Conservation (phyloP, 306 rosid species). For the Comarum palustre region DNA sequence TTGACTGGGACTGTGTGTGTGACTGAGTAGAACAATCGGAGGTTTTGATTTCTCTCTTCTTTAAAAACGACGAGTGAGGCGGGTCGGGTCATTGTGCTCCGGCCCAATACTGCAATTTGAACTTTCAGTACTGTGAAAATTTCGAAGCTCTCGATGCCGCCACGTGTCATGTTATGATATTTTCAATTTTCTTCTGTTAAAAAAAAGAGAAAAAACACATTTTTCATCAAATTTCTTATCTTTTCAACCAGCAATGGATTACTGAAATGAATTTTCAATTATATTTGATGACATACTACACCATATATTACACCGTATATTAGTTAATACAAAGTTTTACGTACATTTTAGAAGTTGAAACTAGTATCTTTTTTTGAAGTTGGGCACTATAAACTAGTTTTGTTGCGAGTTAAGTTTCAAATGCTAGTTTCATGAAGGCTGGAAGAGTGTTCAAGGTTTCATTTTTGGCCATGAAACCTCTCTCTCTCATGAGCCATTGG, state of each 20-base stretch:
- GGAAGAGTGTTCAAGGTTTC: not conserved
- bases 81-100: not conserved
- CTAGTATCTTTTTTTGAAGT: not conserved
- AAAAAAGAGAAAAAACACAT: too few species aligned
- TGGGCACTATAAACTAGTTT: not conserved
- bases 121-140: not conserved
- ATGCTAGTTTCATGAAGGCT: not conserved
- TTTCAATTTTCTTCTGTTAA: not conserved
- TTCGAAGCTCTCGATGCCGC: too few species aligned
- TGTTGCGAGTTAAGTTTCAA: not conserved
- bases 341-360: not conserved
- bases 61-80: not conserved
- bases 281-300: not conserved
- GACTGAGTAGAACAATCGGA: not conserved
- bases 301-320: too few species aligned
- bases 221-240: too few species aligned
- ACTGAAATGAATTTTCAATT: too few species aligned
- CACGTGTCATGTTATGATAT: not conserved
- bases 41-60: not conserved
- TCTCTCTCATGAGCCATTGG: not conserved
- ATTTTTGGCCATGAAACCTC: not conserved
- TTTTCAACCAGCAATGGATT: not conserved
- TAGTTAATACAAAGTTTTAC: too few species aligned
- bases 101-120: not conserved
- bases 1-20: not conserved